A percentile compares a stretch with the other conserved stretches of the same genome.
Conservation (phyloP, 441 rosid genomes). For the Adansonia madagascariensis region DNA sequence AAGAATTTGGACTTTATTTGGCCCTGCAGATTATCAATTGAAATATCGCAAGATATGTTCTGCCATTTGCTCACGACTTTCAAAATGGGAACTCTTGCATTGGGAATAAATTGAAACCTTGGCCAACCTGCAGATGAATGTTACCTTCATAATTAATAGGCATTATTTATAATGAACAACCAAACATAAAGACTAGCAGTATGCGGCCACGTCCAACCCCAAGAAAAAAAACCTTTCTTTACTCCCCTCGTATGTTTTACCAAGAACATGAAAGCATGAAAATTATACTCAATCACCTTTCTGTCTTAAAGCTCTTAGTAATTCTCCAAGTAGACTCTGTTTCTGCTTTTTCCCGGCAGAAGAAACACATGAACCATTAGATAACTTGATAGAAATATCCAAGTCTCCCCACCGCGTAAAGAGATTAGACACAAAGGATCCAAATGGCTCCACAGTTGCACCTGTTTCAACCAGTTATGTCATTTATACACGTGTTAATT, state of each 20-base stretch:
- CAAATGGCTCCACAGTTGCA: slow-evolving; percentile 87
- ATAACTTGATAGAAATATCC: slow-evolving; percentile 74
- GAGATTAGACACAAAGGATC: slow-evolving; percentile 88
- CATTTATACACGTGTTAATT: slow-evolving; percentile 9
- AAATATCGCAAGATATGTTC: slow-evolving; percentile 85
- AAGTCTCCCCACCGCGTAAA: slow-evolving; percentile 85
- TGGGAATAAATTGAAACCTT: slow-evolving; percentile 57
- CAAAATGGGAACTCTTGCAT: slow-evolving; percentile 88
- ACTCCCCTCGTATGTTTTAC: not conserved
- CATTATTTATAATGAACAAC: not conserved
- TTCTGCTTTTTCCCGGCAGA: slow-evolving; percentile 72
- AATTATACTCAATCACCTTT: slow-evolving; percentile 45
- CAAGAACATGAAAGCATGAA: too few relatives aligned
- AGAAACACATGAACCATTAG: slow-evolving; percentile 55
- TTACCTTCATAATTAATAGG: not conserved
- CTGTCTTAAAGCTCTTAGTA: slow-evolving; percentile 60
- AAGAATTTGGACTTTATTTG: slow-evolving; percentile 77
- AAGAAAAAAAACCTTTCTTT: too few relatives aligned
- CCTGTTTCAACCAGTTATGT: slow-evolving; percentile 50
- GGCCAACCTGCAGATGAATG: slow-evolving; percentile 52
- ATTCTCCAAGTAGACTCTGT: slow-evolving; percentile 56
- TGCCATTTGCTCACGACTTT: slow-evolving; percentile 57
- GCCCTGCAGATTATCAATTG: slow-evolving; percentile 77
- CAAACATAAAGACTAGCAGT: slow-evolving; percentile 18
- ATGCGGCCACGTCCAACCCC: not conserved